Conservation (phyloP, 2,329 filamentous ascomycete species). For the Dactylellina sp. region DNA sequence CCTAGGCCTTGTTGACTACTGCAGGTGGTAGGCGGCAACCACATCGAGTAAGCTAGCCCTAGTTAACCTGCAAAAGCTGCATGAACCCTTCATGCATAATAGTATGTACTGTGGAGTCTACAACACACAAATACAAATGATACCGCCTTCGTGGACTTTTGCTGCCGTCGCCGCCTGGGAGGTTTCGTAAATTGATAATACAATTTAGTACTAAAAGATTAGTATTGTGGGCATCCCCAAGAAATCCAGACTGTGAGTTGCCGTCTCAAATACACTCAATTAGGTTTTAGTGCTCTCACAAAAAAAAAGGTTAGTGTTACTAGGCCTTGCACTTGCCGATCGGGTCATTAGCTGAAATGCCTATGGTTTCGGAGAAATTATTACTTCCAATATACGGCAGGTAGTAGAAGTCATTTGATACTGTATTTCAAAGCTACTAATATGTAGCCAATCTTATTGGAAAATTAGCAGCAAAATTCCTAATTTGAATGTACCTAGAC, state of each 20-base stretch:
- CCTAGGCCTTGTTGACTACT: slow-evolving; percentile 34
- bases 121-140: slow-evolving; percentile 31
- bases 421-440: slow-evolving; percentile 1
- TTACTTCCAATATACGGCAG: slow-evolving; percentile 35
- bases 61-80: slow-evolving; percentile 25
- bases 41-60: slow-evolving; percentile 44
- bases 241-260: slow-evolving; percentile 12
- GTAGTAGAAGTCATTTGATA: slow-evolving; percentile 8
- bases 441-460: slow-evolving; percentile 19
- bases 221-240: slow-evolving; percentile 8
- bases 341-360: slow-evolving; percentile 18
- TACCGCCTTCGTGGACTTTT: slow-evolving; percentile 31
- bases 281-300: slow-evolving; percentile 17
- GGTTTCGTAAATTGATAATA: slow-evolving; percentile 26
- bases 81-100: slow-evolving; percentile 32
- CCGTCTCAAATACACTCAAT: slow-evolving; percentile 4
- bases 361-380: slow-evolving; percentile 31
- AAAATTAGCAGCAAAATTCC: background rate
- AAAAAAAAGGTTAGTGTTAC: background rate
- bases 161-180: slow-evolving; percentile 38
- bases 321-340: slow-evolving; percentile 30
- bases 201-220: slow-evolving; percentile 8
- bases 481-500: background rate
- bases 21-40: slow-evolving; percentile 53
- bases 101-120: slow-evolving; percentile 9